Evolutionary conservation across 1,139 yeast genomes (phyloP).

Genomic region (Yamadazyma buinensis): DNA sequence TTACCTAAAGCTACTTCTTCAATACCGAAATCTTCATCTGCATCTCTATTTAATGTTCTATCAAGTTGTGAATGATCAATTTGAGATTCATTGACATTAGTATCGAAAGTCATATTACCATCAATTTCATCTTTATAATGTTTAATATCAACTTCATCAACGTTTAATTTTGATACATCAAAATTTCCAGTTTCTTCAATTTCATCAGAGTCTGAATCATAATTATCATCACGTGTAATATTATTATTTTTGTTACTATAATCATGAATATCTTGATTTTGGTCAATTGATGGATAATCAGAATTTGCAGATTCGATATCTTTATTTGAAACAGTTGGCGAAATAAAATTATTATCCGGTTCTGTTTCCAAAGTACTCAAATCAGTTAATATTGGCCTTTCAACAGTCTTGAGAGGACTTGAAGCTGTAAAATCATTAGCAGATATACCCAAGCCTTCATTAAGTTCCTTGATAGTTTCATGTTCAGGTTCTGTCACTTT

Average conservation of each 20-base stretch:
- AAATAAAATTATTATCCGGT: conserved; percentile 10
- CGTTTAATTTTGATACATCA: conserved; percentile 18
- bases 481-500: too few species aligned
- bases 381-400: conserved; percentile 7
- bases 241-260: conserved; percentile 1
- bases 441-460: neutral
- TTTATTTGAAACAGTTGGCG: conserved; percentile 9
- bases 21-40: conserved; percentile 16
- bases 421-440: neutral
- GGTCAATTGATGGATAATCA: conserved; percentile 6
- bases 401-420: conserved; percentile 1
- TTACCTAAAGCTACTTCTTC: conserved; percentile 16
- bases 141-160: conserved; percentile 25
- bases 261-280: neutral
- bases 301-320: conserved; percentile 7
- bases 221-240: conserved; percentile 14
- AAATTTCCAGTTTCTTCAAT: conserved; percentile 12
- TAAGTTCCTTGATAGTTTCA: too few species aligned
- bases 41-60: conserved; percentile 4
- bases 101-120: conserved; percentile 1
- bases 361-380: conserved; percentile 6
- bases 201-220: conserved; percentile 19
- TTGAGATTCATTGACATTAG: conserved; percentile 6
- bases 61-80: conserved; percentile 6
- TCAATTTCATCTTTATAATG: neutral